Evolutionary conservation across 495 filamentous ascomycete genomes (phyloP), one percentile per base, ranked within the genome.

Genomic region (Aspergillus ellipticus): DNA sequence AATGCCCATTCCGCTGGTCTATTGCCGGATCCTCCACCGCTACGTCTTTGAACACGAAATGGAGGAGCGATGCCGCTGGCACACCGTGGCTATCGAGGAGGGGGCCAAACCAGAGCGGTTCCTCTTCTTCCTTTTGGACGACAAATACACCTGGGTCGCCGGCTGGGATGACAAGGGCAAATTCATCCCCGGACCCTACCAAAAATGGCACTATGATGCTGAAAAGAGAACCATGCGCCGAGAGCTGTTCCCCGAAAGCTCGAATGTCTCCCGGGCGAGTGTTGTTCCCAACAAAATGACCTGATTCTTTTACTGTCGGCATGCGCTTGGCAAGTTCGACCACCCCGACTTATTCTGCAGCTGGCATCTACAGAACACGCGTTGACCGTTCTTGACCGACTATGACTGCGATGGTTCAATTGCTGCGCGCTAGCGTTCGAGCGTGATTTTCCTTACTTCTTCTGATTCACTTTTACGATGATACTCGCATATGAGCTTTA

Each of bases 1-100:
- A 48, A 54, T 55, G 13, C 73, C 71, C 2, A 63, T 70, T 13
- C 70, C 73, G 8, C 64, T 78, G 4, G 70, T 76, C 43, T 78
- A 78, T 58, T 76, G 75, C 51, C 73, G 75, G 49, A 75, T 76
- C 49, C 72, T 78, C 35, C 75, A 78, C 58, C 71, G 72, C 17
- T 75, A 76, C 62, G 68, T 78, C 49, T 75, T 78, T 47, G 72
- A 76, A 49, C 58, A 66, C 22, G 75, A 78, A 47, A 64, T 78
- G 53, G 68, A 76, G 21, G 67, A 73, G 6, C 68, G 75, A 53
- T 75, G 73, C 53, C 69, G 66, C 58, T 78, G 68, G 69, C 68
- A 70, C 53, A 62, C 65, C 16, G 73, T 75, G 21, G 62, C 57
- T 9, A 49, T 71, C 43, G 65, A 70, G 43, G 68, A 72, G 22